Base-by-base conservation (phyloP, 2,329 filamentous ascomycete genomes). In the Ceratocystis harringtonii region DNA sequence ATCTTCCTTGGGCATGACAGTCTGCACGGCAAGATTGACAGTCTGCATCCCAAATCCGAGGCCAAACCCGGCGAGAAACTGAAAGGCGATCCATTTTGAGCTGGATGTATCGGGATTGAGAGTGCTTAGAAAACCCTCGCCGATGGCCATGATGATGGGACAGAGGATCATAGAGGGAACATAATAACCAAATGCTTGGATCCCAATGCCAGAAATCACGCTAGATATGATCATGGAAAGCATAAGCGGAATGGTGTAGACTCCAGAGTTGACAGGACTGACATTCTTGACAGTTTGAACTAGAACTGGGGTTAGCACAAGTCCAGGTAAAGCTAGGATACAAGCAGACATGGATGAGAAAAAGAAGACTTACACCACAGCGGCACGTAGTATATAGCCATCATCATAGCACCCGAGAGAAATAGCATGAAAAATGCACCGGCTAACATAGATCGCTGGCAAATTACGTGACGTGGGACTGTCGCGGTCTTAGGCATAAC, bases 21-120 rank as follows among this genome's bases (percentile, higher is more conserved):
- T 78, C 70, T 84, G 82, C 3, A 81, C 77, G 1, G 82, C 82
- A 22, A 86, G 78, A 65, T 77, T 75, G 17, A 80, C 75, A 2
- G 81, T 78, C 70, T 86, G 83, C 76, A 87, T 81, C 5, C 80
- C 80, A 28, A 81, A 74, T 2, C 84, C 84, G 3, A 85, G 71
- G 0, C 84, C 84, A 61, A 83, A 79, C 19, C 84, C 84, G 5
- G 79, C 75, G 22, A 86, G 71, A 65, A 83, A 81, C 70, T 86
- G 82, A 70, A 77, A 86, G 12, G 76, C 81, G 65, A 85, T 82
- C 84, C 84, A 86, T 28, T 15, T 22, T 67, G 80, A 77, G 1
- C 78, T 76, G 2, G 74, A 72, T 15, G 80, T 80, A 62, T 72
- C 69, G 1, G 78, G 77, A 17, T 71, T 74, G 41, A 85, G 78